These are phyloP conservation scores for Jaapia argillacea DNA, from an alignment of 768 basidiomycete genomes.

Conservation along the genomic window DNA sequence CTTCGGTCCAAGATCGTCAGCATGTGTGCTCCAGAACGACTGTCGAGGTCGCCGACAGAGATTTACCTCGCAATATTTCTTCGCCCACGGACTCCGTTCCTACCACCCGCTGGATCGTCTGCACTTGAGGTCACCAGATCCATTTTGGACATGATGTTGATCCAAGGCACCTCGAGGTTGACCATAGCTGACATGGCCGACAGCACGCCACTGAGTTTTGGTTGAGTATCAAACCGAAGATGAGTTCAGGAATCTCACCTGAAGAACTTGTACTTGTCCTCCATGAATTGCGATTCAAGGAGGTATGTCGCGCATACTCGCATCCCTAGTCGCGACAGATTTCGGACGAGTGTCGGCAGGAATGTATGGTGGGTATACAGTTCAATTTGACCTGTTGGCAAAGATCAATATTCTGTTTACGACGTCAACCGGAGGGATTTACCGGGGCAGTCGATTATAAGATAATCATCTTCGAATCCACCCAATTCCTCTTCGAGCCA, in stretches of 20 bases:
- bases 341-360: conserved; percentile 79
- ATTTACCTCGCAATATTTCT: conserved; percentile 87
- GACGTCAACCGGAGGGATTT: conserved; percentile 12
- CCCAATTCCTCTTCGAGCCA: conserved; percentile 97
- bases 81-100: conserved; percentile 64
- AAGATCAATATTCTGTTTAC: conserved; percentile 4
- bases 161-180: conserved; percentile 92
- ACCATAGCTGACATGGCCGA: conserved; percentile 99
- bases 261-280: conserved; percentile 98
- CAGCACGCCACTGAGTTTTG: conserved; percentile 68
- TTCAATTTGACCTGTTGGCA: conserved; percentile 83
- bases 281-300: conserved; percentile 98
- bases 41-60: no score
- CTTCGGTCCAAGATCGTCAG: no score
- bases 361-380: conserved; percentile 98
- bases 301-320: conserved; percentile 86
- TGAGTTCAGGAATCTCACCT: conserved; percentile 33
- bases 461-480: conserved; percentile 91
- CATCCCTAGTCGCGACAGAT: conserved; percentile 66
- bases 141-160: conserved; percentile 99
- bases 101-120: conserved; percentile 48
- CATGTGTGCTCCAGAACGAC: no score
- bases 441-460: conserved; percentile 90
- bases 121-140: conserved; percentile 73
- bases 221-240: conserved; percentile 5